Conservation (phyloP, 139 green algal genomes). For the Desmodesmus armatus region DNA sequence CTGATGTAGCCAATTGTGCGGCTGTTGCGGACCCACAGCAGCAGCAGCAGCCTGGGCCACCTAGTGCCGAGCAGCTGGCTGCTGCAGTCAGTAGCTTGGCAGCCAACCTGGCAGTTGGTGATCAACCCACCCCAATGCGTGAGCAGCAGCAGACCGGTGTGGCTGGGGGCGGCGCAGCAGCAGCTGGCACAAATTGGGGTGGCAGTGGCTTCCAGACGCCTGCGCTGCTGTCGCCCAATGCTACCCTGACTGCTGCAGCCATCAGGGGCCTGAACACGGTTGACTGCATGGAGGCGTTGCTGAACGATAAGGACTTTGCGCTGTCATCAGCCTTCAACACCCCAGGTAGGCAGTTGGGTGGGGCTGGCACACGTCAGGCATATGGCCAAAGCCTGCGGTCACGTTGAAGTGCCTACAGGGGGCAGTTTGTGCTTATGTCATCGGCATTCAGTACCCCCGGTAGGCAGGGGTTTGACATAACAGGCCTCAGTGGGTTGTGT, state of each 20-base stretch:
- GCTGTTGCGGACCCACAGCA: not conserved
- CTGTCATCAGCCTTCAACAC: not conserved
- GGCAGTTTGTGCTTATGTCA: not conserved
- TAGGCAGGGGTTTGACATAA: too few relatives aligned
- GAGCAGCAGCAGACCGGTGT: not conserved
- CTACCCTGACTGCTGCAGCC: conserved; percentile 6
- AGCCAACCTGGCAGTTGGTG: too few relatives aligned
- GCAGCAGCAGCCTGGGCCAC: conserved; percentile 20
- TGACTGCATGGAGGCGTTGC: conserved; percentile 33
- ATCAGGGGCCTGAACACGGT: not conserved
- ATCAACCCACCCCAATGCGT: too few relatives aligned
- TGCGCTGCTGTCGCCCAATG: not conserved
- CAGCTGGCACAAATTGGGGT: not conserved
- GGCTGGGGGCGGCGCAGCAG: not conserved
- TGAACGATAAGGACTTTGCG: conserved; percentile 15
- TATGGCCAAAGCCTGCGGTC: too few relatives aligned
- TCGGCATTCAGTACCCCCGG: not conserved
- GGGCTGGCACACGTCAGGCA: too few relatives aligned
- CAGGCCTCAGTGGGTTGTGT: too few relatives aligned
- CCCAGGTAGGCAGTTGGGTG: conserved; percentile 24
- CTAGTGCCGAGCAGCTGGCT: not conserved
- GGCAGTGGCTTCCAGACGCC: not conserved
- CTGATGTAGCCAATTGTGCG: not conserved
- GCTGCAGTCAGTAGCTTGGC: too few relatives aligned
- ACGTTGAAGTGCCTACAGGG: too few relatives aligned